These are phyloP conservation scores for Obba rivulosa DNA, from an alignment of 768 basidiomycete genomes.

Conservation along the genomic window DNA sequence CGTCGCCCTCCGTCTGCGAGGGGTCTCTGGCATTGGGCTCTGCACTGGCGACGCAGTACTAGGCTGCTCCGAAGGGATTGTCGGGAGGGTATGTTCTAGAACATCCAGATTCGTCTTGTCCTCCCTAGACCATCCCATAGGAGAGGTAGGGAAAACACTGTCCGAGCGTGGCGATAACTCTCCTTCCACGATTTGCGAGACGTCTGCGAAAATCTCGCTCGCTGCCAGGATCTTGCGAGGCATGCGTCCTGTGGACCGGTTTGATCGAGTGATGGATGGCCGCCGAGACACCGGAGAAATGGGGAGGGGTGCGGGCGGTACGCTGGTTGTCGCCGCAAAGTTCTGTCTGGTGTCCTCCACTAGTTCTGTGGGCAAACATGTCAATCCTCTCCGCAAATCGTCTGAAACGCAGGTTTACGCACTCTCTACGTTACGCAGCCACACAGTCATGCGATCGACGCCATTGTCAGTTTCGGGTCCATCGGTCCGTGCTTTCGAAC, in stretches of 20 bases:
- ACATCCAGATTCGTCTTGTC: not conserved
- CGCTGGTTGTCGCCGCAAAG: conserved; percentile 51
- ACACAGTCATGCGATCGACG: conserved; percentile 67
- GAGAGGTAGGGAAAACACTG: conserved; percentile 1
- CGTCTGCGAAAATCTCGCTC: conserved; percentile 63
- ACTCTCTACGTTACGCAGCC: conserved; percentile 86
- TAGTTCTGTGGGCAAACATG: conserved; percentile 46
- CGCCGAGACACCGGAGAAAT: conserved; percentile 51
- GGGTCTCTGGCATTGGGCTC: conserved; percentile 24
- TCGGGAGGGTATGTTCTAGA: conserved; percentile 16
- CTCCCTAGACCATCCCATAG: not conserved
- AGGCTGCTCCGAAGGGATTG: conserved; percentile 20
- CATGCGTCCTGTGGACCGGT: conserved; percentile 44
- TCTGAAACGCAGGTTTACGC: conserved; percentile 25
- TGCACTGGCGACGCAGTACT: conserved; percentile 9
- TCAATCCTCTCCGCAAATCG: not conserved
- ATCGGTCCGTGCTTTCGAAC: conserved; percentile 47
- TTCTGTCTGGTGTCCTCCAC: conserved; percentile 76
- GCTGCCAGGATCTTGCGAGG: conserved; percentile 61
- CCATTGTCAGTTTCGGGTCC: conserved; percentile 48
- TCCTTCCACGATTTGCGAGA: conserved; percentile 25
- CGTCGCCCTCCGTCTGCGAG: conserved; percentile 48
- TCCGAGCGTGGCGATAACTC: conserved; percentile 7
- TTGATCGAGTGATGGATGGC: conserved; percentile 26
- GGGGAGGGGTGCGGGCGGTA: conserved; percentile 57